These are phyloP conservation scores for Didymella keratinophila DNA, from an alignment of 2,329 filamentous ascomycete species.

Conservation along the genomic window DNA sequence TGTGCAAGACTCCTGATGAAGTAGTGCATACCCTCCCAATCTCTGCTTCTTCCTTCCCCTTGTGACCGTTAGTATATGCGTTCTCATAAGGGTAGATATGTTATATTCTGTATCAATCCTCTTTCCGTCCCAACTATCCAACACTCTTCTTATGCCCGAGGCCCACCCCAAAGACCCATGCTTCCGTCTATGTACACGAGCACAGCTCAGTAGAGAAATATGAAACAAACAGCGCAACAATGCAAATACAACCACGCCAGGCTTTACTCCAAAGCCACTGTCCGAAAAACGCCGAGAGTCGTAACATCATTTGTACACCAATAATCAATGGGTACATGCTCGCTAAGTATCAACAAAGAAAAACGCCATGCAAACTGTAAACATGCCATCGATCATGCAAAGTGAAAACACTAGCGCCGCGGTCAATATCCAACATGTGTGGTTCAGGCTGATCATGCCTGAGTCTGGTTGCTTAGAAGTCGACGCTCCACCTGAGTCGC, in stretches of 20 bases:
- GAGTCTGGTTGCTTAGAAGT: slow-evolving; percentile 40
- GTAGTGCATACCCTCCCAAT: too few species aligned
- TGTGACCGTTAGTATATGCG: too few species aligned
- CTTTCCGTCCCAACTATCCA: too few species aligned
- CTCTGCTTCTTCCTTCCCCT: too few species aligned
- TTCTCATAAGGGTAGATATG: too few species aligned
- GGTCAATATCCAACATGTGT: not conserved
- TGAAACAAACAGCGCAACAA: slow-evolving; percentile 1
- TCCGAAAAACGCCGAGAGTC: slow-evolving; percentile 7
- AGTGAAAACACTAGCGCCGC: slow-evolving; percentile 3
- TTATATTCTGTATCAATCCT: too few species aligned
- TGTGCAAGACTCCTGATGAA: too few species aligned
- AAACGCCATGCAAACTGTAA: slow-evolving; percentile 9
- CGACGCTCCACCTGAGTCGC: slow-evolving; percentile 53
- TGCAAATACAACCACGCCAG: not conserved
- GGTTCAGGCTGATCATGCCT: too few species aligned
- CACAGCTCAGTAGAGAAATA: not conserved
- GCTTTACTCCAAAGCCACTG: slow-evolving; percentile 15
- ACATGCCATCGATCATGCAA: slow-evolving; percentile 3
- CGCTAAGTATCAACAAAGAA: slow-evolving; percentile 1
- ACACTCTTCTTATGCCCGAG: not conserved
- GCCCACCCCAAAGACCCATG: not conserved
- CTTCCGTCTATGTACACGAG: not conserved
- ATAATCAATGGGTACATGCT: not conserved
- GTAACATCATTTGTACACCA: slow-evolving; percentile 7